A percentile compares a stretch with the other conserved stretches of the same genome.
phyloP scores from a whole-genome alignment of 1,139 yeast genomes.

The Candida buenavistaensis region DNA sequence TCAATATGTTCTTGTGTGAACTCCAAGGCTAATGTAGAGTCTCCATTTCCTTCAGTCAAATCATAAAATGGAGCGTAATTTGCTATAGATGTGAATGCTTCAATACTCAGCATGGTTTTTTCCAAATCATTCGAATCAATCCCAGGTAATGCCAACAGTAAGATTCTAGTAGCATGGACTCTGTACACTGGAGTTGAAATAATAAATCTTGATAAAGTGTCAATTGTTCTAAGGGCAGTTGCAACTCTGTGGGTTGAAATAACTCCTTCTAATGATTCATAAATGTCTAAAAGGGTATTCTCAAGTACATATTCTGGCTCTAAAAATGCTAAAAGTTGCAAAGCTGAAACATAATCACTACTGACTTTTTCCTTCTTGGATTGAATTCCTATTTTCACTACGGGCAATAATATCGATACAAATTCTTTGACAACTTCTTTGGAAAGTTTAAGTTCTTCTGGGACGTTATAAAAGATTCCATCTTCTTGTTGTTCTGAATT shows the following conservation, averaged over 20 bases:
- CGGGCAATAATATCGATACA: slow-evolving; percentile 55
- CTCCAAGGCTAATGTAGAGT: slow-evolving; percentile 64
- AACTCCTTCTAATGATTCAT: slow-evolving; percentile 79
- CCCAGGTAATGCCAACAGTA: slow-evolving; percentile 73
- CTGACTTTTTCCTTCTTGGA: slow-evolving; percentile 65
- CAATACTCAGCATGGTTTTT: slow-evolving; percentile 69
- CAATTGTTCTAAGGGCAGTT: slow-evolving; percentile 69
- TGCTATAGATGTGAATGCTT: slow-evolving; percentile 70
- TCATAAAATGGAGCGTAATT: slow-evolving; percentile 72
- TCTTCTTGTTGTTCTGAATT: slow-evolving; percentile 45
- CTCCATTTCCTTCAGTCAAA: slow-evolving; percentile 44
- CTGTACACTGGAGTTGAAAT: slow-evolving; percentile 66
- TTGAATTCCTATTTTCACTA: slow-evolving; percentile 74
- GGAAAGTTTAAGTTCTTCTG: slow-evolving; percentile 46
- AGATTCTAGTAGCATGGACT: slow-evolving; percentile 74
- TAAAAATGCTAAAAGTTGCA: slow-evolving; percentile 65
- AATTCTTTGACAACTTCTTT: slow-evolving; percentile 46
- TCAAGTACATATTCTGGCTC: slow-evolving; percentile 66
- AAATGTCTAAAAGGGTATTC: slow-evolving; percentile 67
- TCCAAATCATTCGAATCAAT: slow-evolving; percentile 86
- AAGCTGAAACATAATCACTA: slow-evolving; percentile 58
- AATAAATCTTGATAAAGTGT: slow-evolving; percentile 67
- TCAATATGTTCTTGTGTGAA: slow-evolving; percentile 67
- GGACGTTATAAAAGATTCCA: slow-evolving; percentile 45
- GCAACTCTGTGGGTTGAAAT: slow-evolving; percentile 81